A percentile compares a stretch with the other conserved stretches of the same genome.
These are phyloP conservation scores for Oligophagozyma castellii DNA, from an alignment of 1,139 yeast genomes.

Conservation along the genomic window DNA sequence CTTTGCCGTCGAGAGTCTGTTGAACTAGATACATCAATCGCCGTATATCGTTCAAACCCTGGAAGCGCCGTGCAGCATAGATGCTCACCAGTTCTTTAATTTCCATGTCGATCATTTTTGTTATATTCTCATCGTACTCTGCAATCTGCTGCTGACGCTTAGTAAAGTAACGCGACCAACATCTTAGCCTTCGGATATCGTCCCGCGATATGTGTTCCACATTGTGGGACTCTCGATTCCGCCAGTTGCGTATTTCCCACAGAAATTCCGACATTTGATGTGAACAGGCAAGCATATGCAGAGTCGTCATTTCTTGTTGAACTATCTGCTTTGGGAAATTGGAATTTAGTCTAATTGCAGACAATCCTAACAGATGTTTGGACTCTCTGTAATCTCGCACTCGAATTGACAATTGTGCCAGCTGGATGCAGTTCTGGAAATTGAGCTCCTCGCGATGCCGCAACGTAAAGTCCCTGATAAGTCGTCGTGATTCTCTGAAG, in stretches of 20 bases:
- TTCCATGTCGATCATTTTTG: constrained; percentile 5
- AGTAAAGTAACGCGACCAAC: constrained; percentile 8
- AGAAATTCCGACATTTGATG: too few species aligned
- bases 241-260: too few species aligned
- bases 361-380: too few species aligned
- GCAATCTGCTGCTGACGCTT: constrained; percentile 4
- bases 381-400: too few species aligned
- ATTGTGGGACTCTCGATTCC: too few species aligned
- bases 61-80: constrained; percentile 9
- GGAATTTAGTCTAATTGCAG: too few species aligned
- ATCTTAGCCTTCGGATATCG: constrained; percentile 10
- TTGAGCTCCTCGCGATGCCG: constrained; percentile 3
- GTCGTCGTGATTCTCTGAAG: background rate
- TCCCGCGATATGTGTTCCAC: constrained; percentile 9
- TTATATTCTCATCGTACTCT: constrained; percentile 3
- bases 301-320: too few species aligned
- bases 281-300: too few species aligned
- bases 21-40: constrained; percentile 6
- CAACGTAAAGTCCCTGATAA: constrained; percentile 6
- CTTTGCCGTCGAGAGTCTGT: too few species aligned
- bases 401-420: too few species aligned
- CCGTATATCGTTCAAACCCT: constrained; percentile 12
- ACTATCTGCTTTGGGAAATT: too few species aligned
- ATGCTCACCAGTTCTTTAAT: constrained; percentile 6
- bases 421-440: constrained; percentile 12